Conservation (phyloP, 148 eudicot genomes). For the Heliamphora exappendiculata region DNA sequence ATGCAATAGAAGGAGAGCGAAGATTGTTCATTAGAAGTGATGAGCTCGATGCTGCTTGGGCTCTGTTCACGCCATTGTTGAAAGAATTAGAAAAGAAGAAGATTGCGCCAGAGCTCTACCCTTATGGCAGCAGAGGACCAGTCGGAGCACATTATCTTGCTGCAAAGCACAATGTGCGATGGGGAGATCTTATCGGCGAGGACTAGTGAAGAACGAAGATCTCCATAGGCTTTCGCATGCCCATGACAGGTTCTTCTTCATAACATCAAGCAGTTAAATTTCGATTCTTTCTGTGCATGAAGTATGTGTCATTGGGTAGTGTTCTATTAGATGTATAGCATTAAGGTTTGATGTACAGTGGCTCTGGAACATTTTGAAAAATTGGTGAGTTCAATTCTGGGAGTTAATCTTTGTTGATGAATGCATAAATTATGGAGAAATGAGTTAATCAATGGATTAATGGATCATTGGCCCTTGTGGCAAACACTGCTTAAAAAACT, state of each 20-base stretch:
- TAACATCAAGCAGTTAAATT: not conserved
- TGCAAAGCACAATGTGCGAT: conserved; percentile 69
- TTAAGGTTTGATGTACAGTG: not conserved
- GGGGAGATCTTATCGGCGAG: conserved; percentile 70
- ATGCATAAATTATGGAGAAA: not conserved
- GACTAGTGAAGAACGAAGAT: conserved; percentile 22
- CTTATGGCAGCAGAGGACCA: conserved; percentile 78
- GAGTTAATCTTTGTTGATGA: not conserved
- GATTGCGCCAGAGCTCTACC: conserved; percentile 70
- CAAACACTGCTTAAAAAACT: not conserved
- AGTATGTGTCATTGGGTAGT: not conserved
- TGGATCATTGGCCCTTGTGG: not conserved
- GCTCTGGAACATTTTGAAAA: not conserved
- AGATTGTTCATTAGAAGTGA: conserved; percentile 85
- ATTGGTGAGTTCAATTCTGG: not conserved
- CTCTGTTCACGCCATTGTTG: conserved; percentile 65
- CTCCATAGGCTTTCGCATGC: not conserved
- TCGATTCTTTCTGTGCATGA: conserved; percentile 7
- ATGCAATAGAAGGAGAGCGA: conserved; percentile 85
- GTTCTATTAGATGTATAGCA: not conserved
- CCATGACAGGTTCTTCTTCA: not conserved
- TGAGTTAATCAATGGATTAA: not conserved
- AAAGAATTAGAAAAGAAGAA: conserved; percentile 61
- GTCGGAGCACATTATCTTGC: conserved; percentile 78
- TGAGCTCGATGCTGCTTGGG: conserved; percentile 93